Percentiles rank a stretch among this genome's conserved stretches.
Evolutionary conservation across 2,329 filamentous ascomycete species (phyloP).

Genomic region (Falciphora oryzae): DNA sequence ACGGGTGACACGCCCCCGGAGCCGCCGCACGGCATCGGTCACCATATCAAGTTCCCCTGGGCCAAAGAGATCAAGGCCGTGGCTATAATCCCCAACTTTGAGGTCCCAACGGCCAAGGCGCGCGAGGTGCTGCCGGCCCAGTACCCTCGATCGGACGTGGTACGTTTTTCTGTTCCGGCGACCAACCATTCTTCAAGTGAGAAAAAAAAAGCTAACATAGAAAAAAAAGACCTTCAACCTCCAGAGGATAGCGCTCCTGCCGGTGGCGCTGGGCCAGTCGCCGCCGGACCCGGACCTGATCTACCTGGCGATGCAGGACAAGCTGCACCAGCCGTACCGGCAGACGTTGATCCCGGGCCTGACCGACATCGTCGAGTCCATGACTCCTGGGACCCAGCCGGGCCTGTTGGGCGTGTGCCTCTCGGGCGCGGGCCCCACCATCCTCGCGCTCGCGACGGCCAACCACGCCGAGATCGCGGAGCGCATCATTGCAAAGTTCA

Average conservation of each 20-base stretch:
- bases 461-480: slow-evolving; percentile 85
- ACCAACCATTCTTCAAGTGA: neutral
- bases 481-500: slow-evolving; percentile 70
- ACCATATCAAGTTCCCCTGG: slow-evolving; percentile 95
- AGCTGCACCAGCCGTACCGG: slow-evolving; percentile 94
- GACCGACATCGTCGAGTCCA: slow-evolving; percentile 82
- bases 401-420: slow-evolving; percentile 91
- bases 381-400: slow-evolving; percentile 80
- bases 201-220: too few species aligned
- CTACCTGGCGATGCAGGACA: slow-evolving; percentile 97
- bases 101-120: slow-evolving; percentile 90
- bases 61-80: slow-evolving; percentile 93
- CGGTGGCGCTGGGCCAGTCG: slow-evolving; percentile 80
- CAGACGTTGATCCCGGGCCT: slow-evolving; percentile 87
- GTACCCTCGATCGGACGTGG: slow-evolving; percentile 78
- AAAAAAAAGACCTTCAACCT: slow-evolving; percentile 75
- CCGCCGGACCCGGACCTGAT: slow-evolving; percentile 92
- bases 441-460: slow-evolving; percentile 82
- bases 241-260: slow-evolving; percentile 85
- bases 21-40: slow-evolving; percentile 87
- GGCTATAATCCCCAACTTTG: slow-evolving; percentile 92
- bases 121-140: slow-evolving; percentile 74
- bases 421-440: slow-evolving; percentile 91
- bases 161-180: slow-evolving; percentile 37
- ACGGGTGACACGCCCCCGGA: slow-evolving; percentile 81